Evolutionary conservation across 1,139 yeast species (phyloP).

Genomic region (Hyphopichia pseudoburtonii): DNA sequence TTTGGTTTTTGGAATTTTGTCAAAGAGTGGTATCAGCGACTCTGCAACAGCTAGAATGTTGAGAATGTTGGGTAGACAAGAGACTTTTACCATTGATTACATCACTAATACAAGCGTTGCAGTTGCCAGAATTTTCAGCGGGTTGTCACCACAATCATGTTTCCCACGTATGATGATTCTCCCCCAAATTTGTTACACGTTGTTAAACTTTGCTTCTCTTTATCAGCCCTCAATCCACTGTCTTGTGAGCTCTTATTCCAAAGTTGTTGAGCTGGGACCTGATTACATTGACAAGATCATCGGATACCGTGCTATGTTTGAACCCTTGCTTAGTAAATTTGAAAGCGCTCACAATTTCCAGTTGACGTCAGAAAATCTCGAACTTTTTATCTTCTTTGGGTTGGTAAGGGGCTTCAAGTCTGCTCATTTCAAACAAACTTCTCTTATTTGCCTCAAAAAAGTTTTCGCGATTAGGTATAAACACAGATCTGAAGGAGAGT

Average conservation of each 20-base stretch:
- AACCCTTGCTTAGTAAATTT: constrained; percentile 40
- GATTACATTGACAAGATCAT: constrained; percentile 33
- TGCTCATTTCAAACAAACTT: constrained; percentile 59
- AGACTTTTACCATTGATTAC: constrained; percentile 32
- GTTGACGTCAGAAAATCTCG: constrained; percentile 50
- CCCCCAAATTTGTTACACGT: constrained; percentile 49
- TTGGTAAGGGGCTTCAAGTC: constrained; percentile 64
- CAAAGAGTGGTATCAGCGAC: constrained; percentile 64
- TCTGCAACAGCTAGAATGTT: constrained; percentile 52
- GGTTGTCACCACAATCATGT: constrained; percentile 54
- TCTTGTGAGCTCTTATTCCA: constrained; percentile 27
- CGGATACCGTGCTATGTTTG: constrained; percentile 38
- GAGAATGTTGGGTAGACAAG: constrained; percentile 29
- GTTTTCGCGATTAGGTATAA: constrained; percentile 48
- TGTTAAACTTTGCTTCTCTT: constrained; percentile 32
- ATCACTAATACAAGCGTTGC: constrained; percentile 45
- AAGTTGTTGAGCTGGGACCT: constrained; percentile 23
- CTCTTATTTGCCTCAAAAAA: constrained; percentile 51
- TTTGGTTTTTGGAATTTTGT: constrained; percentile 68
- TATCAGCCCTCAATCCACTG: constrained; percentile 59
- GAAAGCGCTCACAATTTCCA: constrained; percentile 47
- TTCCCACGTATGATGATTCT: constrained; percentile 64
- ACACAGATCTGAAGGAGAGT: constrained; percentile 5
- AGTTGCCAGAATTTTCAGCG: constrained; percentile 61
- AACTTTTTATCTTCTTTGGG: constrained; percentile 52